Conservation (phyloP, 768 basidiomycete species). For the Saitozyma sp. region DNA sequence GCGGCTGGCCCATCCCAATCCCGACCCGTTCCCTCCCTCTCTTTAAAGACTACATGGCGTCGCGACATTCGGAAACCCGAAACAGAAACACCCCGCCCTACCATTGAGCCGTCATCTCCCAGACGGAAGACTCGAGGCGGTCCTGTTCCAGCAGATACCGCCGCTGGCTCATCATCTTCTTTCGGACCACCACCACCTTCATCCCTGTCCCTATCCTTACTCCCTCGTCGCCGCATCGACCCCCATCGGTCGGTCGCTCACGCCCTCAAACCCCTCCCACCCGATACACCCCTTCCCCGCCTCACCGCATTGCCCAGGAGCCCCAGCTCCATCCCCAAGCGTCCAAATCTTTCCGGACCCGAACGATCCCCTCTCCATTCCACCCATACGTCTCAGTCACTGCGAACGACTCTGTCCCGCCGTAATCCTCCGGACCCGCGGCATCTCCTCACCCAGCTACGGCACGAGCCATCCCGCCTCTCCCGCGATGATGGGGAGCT, state of each 20-base stretch:
- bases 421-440: not conserved
- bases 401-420: not conserved
- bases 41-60: too few relatives aligned
- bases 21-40: too few relatives aligned
- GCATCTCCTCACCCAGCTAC: not conserved
- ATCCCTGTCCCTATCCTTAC: not conserved
- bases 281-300: not conserved
- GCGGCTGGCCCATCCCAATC: too few relatives aligned
- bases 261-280: not conserved
- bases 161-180: too few relatives aligned
- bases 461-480: not conserved
- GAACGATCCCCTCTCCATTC: not conserved
- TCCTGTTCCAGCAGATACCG: not conserved
- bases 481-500: constrained; percentile 1
- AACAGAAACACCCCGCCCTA: not conserved
- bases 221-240: not conserved
- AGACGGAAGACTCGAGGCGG: not conserved
- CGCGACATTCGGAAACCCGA: not conserved
- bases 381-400: not conserved
- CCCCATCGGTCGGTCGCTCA: not conserved
- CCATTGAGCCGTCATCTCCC: too few relatives aligned
- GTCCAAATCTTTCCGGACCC: not conserved
- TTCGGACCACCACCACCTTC: too few relatives aligned
- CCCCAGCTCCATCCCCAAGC: not conserved
- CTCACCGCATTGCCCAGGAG: not conserved